phyloP scores from a whole-genome alignment of 1,139 yeast genomes.

The Geotrichum fermentans region DNA sequence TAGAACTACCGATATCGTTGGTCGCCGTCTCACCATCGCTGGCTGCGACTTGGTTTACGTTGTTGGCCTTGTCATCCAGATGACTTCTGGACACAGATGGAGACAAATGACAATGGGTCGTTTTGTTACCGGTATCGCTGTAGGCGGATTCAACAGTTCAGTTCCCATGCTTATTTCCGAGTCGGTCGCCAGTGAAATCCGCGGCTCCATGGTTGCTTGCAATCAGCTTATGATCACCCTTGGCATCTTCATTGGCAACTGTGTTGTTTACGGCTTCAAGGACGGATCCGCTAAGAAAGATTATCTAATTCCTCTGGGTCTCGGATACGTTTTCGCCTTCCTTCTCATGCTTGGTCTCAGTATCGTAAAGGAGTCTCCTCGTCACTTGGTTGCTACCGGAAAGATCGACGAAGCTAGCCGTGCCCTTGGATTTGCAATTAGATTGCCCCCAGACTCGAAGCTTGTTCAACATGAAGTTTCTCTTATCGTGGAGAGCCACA shows the following conservation, averaged over 20 bases:
- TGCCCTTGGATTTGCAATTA: slow-evolving; percentile 59
- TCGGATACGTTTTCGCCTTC: slow-evolving; percentile 45
- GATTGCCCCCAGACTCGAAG: slow-evolving; percentile 55
- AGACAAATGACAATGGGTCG: slow-evolving; percentile 43
- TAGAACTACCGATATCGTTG: slow-evolving; percentile 46
- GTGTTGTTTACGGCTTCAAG: slow-evolving; percentile 63
- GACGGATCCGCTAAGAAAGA: slow-evolving; percentile 44
- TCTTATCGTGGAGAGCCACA: slow-evolving; percentile 58
- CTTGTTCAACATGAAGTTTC: slow-evolving; percentile 56
- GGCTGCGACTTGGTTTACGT: slow-evolving; percentile 45
- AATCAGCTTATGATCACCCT: slow-evolving; percentile 66
- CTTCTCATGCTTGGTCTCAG: slow-evolving; percentile 50
- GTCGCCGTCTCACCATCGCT: slow-evolving; percentile 50
- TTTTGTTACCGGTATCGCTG: slow-evolving; percentile 56
- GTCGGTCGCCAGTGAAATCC: slow-evolving; percentile 60
- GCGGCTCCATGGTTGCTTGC: slow-evolving; percentile 65
- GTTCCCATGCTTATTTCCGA: slow-evolving; percentile 68
- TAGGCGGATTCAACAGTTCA: slow-evolving; percentile 62
- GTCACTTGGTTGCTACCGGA: slow-evolving; percentile 56
- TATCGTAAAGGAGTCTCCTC: slow-evolving; percentile 75
- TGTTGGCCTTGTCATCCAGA: slow-evolving; percentile 50
- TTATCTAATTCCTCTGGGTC: slow-evolving; percentile 58
- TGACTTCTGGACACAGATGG: slow-evolving; percentile 43
- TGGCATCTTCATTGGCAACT: slow-evolving; percentile 64
- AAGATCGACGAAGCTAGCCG: slow-evolving; percentile 54